Evolutionary conservation across 2,329 filamentous ascomycete species (phyloP).

Genomic region (Aspergillus awamori): DNA sequence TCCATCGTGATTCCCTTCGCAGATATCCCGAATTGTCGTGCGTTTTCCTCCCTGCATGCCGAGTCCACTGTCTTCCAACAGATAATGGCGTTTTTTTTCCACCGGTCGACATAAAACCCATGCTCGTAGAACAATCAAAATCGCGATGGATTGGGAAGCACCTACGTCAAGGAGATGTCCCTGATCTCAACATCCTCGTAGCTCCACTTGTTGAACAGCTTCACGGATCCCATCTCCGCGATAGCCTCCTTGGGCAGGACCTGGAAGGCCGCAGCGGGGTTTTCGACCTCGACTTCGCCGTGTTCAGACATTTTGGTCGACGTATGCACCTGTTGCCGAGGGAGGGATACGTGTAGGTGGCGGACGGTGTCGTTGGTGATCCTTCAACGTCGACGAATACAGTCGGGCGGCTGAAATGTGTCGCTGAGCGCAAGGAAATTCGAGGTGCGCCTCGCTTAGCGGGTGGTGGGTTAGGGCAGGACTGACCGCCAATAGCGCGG

Average conservation of each 20-base stretch:
- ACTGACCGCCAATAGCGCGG: constrained; percentile 25
- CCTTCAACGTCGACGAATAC: constrained; percentile 36
- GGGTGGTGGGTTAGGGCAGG: constrained; percentile 46
- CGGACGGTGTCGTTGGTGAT: constrained; percentile 44
- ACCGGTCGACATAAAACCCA: not conserved
- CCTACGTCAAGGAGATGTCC: constrained; percentile 99
- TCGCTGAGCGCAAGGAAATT: constrained; percentile 41
- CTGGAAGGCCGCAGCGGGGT: constrained; percentile 67
- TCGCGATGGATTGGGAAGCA: constrained; percentile 37
- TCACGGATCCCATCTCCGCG: constrained; percentile 85
- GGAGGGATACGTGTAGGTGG: constrained; percentile 44
- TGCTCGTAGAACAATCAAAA: constrained; percentile 23
- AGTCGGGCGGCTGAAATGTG: constrained; percentile 42
- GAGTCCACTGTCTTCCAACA: constrained; percentile 13
- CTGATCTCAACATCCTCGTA: constrained; percentile 99
- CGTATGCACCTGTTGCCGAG: constrained; percentile 43
- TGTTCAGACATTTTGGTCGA: constrained; percentile 81
- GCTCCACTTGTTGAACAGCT: constrained; percentile 98
- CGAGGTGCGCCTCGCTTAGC: constrained; percentile 49
- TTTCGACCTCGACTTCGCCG: constrained; percentile 92
- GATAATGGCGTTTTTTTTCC: constrained; percentile 10
- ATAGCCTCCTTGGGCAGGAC: constrained; percentile 92
- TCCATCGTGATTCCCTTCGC: constrained; percentile 3
- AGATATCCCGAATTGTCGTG: constrained; percentile 12
- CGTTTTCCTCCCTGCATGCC: constrained; percentile 12